Percentiles rank a stretch among this genome's conserved stretches.
Evolutionary conservation across 345 rosid species (phyloP).

Genomic region (Isatis tinctoria): DNA sequence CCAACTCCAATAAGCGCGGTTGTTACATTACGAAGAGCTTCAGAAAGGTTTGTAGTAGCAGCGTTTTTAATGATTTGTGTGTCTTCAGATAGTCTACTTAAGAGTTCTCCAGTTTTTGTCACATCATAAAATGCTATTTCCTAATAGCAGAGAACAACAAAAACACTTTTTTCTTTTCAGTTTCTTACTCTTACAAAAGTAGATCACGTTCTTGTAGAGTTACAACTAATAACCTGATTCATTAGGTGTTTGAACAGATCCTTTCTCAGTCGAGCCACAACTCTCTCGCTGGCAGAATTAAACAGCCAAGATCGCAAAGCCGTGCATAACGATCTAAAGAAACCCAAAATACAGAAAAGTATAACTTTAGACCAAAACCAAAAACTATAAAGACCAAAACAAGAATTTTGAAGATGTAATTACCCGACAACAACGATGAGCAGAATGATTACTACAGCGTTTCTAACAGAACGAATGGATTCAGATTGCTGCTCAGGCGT

Average conservation of each 20-base stretch:
- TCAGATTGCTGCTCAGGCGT: constrained; percentile 46
- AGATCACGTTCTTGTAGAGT: neutral
- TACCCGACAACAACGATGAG: constrained; percentile 58
- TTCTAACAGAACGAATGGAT: constrained; percentile 44
- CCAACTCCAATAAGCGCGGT: constrained; percentile 54
- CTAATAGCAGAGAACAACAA: constrained; percentile 23
- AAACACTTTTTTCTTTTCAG: neutral
- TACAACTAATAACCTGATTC: constrained; percentile 36
- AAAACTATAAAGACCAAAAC: neutral
- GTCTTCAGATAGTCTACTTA: constrained; percentile 63
- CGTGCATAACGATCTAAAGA: constrained; percentile 49
- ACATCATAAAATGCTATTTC: constrained; percentile 66
- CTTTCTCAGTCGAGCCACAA: constrained; percentile 61
- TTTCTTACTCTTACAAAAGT: neutral
- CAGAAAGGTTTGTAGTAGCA: constrained; percentile 65
- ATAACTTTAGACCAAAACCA: neutral
- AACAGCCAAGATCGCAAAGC: constrained; percentile 60
- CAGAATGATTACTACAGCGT: constrained; percentile 44
- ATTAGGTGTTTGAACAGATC: constrained; percentile 53
- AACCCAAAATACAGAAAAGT: neutral
- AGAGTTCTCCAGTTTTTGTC: constrained; percentile 62
- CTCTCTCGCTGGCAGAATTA: constrained; percentile 59
- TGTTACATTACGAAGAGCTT: constrained; percentile 56
- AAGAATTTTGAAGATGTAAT: neutral
- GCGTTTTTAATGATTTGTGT: constrained; percentile 70